Evolutionary conservation across 345 rosid species (phyloP).

Genomic region (Tarenaya hassleriana): DNA sequence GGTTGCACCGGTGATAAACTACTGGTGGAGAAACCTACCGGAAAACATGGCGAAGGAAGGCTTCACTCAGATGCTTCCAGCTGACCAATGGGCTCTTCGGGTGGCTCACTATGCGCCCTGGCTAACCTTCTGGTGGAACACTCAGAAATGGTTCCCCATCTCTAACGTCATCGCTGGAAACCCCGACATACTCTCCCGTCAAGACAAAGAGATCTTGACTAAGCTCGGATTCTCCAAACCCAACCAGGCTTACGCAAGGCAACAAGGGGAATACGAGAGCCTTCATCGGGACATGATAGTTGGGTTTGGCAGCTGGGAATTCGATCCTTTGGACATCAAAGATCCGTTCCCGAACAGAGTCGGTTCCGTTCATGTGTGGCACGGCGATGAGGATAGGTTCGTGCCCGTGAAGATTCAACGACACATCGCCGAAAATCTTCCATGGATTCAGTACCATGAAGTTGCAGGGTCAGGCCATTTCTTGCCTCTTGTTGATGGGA

Average conservation of each 20-base stretch:
- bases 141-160: conserved; percentile 41
- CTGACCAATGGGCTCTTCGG: conserved; percentile 51
- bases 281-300: conserved; percentile 51
- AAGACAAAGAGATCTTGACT: conserved; percentile 30
- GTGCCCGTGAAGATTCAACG: conserved; percentile 45
- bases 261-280: conserved; percentile 65
- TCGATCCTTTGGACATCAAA: conserved; percentile 53
- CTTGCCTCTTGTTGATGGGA: conserved; percentile 37
- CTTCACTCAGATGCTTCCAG: conserved; percentile 24
- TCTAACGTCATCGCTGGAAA: conserved; percentile 27
- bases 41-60: conserved; percentile 33
- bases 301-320: conserved; percentile 74
- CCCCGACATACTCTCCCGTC: conserved; percentile 29
- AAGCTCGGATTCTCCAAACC: conserved; percentile 19
- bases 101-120: conserved; percentile 47
- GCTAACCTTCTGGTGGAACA: conserved; percentile 58
- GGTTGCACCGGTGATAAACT: conserved; percentile 39
- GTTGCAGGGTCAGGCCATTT: conserved; percentile 52
- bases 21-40: conserved; percentile 59
- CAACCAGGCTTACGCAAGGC: conserved; percentile 24
- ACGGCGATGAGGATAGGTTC: conserved; percentile 63
- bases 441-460: conserved; percentile 62
- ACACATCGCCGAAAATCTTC: conserved; percentile 32
- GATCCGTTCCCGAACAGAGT: conserved; percentile 51
- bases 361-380: conserved; percentile 62